Conservation (phyloP, 768 basidiomycete genomes). For the Chalciporus chontae region DNA sequence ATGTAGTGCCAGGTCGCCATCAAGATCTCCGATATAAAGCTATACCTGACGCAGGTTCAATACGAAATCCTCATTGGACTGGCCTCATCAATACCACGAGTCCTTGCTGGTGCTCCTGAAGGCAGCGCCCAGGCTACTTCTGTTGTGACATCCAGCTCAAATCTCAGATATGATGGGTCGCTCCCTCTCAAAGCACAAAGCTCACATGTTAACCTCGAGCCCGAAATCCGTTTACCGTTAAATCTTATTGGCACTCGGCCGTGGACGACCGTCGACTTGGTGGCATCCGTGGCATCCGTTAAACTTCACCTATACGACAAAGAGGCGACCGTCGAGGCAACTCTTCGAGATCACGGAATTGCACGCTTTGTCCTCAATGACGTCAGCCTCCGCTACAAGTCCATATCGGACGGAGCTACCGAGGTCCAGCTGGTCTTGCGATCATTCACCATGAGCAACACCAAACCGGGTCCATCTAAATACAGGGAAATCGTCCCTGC, state of each 20-base stretch:
- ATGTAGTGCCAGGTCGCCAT: constrained; percentile 52
- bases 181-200: constrained; percentile 2
- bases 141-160: constrained; percentile 16
- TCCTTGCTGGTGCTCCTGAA: constrained; percentile 51
- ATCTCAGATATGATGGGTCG: not conserved
- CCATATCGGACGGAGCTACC: constrained; percentile 75
- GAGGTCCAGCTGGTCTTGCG: constrained; percentile 87
- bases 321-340: constrained; percentile 50
- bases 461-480: constrained; percentile 70
- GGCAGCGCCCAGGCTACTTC: constrained; percentile 32
- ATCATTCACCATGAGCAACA: constrained; percentile 91
- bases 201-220: constrained; percentile 35
- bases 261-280: constrained; percentile 71
- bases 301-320: constrained; percentile 85
- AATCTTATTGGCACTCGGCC: constrained; percentile 26
- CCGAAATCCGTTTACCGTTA: constrained; percentile 47
- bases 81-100: constrained; percentile 63
- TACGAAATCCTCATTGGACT: constrained; percentile 69
- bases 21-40: constrained; percentile 77
- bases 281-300: constrained; percentile 65
- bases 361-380: constrained; percentile 80
- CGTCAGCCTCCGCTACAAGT: constrained; percentile 75
- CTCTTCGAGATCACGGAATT: constrained; percentile 76
- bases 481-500: constrained; percentile 96
- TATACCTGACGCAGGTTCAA: constrained; percentile 82